Conservation (phyloP, 192 early-diverging fungal species). For the Rhizophlyctis rosea region DNA sequence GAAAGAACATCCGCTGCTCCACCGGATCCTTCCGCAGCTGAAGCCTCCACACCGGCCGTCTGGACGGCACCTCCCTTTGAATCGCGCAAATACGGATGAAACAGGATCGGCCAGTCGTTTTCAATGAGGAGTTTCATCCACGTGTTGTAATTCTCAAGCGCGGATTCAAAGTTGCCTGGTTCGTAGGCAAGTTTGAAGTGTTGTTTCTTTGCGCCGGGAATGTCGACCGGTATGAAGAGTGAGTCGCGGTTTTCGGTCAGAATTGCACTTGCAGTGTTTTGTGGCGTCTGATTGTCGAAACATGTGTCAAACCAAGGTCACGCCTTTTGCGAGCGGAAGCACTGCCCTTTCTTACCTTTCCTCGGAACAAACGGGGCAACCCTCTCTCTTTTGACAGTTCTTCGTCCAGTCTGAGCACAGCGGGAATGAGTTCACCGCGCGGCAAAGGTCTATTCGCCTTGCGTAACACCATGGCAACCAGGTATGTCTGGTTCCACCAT, state of each 20-base stretch:
- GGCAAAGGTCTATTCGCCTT: slow-evolving; percentile 66
- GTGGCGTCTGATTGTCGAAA: slow-evolving; percentile 25
- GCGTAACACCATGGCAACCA: slow-evolving; percentile 77
- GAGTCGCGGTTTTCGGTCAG: slow-evolving; percentile 35
- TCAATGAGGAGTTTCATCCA: slow-evolving; percentile 71
- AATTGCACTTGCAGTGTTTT: slow-evolving; percentile 33
- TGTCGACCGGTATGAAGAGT: slow-evolving; percentile 28
- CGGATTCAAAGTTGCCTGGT: slow-evolving; percentile 75
- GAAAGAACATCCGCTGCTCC: neutral
- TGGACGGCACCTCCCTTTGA: no score
- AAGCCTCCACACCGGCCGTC: no score
- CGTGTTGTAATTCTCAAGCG: slow-evolving; percentile 60
- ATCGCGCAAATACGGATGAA: no score
- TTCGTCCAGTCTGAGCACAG: slow-evolving; percentile 73
- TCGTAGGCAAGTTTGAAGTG: slow-evolving; percentile 79
- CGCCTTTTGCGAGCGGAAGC: slow-evolving; percentile 7
- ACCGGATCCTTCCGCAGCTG: neutral
- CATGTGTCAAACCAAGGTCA: slow-evolving; percentile 10
- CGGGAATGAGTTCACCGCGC: slow-evolving; percentile 68
- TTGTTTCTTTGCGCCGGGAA: slow-evolving; percentile 33
- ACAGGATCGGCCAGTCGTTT: slow-evolving; percentile 84
- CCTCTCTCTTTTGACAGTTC: slow-evolving; percentile 67
- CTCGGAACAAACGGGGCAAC: slow-evolving; percentile 78
- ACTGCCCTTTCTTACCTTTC: slow-evolving; percentile 57
- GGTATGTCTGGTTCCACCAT: slow-evolving; percentile 89